These are phyloP conservation scores for Xylaria sp. DNA, from an alignment of 2,329 filamentous ascomycete genomes.

Conservation along the genomic window DNA sequence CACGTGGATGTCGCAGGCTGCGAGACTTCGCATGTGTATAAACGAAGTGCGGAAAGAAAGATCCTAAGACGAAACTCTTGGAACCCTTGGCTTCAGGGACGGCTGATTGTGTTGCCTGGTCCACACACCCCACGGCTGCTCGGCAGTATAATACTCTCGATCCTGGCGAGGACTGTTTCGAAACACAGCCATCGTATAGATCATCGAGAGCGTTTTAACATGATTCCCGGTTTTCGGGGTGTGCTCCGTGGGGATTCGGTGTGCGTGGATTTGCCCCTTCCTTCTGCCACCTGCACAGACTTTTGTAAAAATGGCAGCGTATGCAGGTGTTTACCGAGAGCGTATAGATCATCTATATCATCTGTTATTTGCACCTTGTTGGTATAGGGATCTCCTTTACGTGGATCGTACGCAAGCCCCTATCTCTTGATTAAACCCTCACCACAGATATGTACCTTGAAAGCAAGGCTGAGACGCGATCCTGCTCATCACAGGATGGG, in stretches of 20 bases:
- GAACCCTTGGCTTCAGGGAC: neutral
- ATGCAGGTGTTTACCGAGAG: constrained; percentile 14
- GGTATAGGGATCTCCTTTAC: neutral
- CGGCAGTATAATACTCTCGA: constrained; percentile 1
- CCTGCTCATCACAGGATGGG: neutral
- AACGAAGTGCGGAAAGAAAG: constrained; percentile 21
- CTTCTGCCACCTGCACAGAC: constrained; percentile 12
- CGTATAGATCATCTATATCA: neutral
- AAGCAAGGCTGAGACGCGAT: constrained; percentile 6
- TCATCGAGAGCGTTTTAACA: neutral
- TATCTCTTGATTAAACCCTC: neutral
- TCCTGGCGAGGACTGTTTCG: neutral
- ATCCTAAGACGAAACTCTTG: constrained; percentile 1
- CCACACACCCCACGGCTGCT: neutral
- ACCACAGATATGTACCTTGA: neutral
- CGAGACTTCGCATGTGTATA: neutral
- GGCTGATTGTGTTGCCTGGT: neutral
- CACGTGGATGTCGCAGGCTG: neutral
- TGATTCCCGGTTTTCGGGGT: constrained; percentile 16
- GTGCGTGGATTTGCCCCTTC: constrained; percentile 14
- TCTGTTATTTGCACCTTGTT: neutral
- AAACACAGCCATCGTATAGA: neutral
- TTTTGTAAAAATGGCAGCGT: constrained; percentile 8
- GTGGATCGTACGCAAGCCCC: no score
- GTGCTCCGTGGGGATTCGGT: constrained; percentile 12